Base-by-base conservation (phyloP, 2,329 filamentous ascomycete genomes). In the Ustilaginoidea virens region DNA sequence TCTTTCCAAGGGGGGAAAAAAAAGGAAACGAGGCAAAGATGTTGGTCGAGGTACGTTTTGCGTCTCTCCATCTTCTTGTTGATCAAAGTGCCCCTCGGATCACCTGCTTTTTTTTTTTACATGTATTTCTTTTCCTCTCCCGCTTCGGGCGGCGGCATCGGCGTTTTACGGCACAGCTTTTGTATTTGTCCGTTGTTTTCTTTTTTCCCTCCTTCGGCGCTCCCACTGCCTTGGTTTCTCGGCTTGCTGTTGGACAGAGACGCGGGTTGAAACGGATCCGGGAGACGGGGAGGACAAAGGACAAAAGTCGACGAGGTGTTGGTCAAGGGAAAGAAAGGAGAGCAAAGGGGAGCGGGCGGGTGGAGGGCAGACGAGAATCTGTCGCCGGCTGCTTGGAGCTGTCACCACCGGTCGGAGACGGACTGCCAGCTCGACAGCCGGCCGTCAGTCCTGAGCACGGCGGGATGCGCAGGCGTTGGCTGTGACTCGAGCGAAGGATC, bases 21-120 rank as follows among this genome's bases (percentile, higher is more conserved):
- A 18, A 13, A 37, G 41, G 28, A 26, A 12, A 26, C 15, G 13
- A 13, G 25, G 32, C 32, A 32, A 42, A 39, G 30, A 52, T 53
- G 50, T 45, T 53, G 48, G 48, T 52, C 33, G 49, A 53, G 42
- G 50, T 53, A 41, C 49, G 50, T 51, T 19, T 23, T 24, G 9
- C n/a, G n/a, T n/a, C n/a, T n/a, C n/a, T n/a, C n/a, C n/a, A n/a
- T n/a, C n/a, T n/a, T n/a, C n/a, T n/a, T n/a, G n/a, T n/a, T n/a
- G n/a, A n/a, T n/a, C n/a, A n/a, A n/a, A n/a, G n/a, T n/a, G n/a
- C n/a, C n/a, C n/a, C n/a, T n/a, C n/a, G n/a, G n/a, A n/a, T n/a
- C n/a, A 25, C 8, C 9, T 15, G n/a, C 17, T 26, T 17, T 19
- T 25, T 22, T 25, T 16, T 11, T 23, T 12, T 11, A n/a, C n/a